Conservation (phyloP, 805 yeast genomes). For the Zygosaccharomyces rouxii region DNA sequence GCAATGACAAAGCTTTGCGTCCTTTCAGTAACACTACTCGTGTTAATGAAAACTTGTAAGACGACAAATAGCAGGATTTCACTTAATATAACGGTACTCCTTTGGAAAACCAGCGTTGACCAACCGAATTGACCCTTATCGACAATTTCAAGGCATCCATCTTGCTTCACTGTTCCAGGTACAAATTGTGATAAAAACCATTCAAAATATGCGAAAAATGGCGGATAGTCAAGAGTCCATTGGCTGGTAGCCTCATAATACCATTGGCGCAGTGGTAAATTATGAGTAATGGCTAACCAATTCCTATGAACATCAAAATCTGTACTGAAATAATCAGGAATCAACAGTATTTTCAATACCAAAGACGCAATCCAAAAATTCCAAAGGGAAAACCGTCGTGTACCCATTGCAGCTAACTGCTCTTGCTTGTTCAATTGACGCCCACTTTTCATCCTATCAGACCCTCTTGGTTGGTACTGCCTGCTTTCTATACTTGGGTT, state of each 20-base stretch:
- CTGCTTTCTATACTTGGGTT: background rate
- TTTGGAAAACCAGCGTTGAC: constrained; percentile 80
- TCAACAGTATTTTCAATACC: constrained; percentile 55
- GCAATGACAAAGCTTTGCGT: constrained; percentile 65
- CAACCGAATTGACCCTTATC: constrained; percentile 62
- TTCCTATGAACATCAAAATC: constrained; percentile 97
- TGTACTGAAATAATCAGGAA: constrained; percentile 84
- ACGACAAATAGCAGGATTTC: constrained; percentile 69
- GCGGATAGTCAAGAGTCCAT: constrained; percentile 98
- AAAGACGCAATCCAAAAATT: constrained; percentile 64
- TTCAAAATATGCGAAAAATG: constrained; percentile 95
- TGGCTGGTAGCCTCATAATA: constrained; percentile 70
- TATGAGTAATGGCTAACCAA: constrained; percentile 88
- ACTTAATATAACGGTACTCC: constrained; percentile 71
- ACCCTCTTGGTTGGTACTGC: background rate
- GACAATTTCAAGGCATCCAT: constrained; percentile 74
- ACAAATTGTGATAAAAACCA: constrained; percentile 70
- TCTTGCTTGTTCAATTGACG: background rate
- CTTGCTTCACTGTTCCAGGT: constrained; percentile 55
- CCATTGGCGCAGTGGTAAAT: constrained; percentile 75
- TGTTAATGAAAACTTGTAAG: constrained; percentile 64
- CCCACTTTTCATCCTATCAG: background rate
- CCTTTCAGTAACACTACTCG: constrained; percentile 38
- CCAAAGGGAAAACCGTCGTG: constrained; percentile 47
- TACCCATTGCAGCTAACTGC: constrained; percentile 8